Evolutionary conservation across 1,139 yeast species (phyloP).

Genomic region (Nematodospora anomalae): DNA sequence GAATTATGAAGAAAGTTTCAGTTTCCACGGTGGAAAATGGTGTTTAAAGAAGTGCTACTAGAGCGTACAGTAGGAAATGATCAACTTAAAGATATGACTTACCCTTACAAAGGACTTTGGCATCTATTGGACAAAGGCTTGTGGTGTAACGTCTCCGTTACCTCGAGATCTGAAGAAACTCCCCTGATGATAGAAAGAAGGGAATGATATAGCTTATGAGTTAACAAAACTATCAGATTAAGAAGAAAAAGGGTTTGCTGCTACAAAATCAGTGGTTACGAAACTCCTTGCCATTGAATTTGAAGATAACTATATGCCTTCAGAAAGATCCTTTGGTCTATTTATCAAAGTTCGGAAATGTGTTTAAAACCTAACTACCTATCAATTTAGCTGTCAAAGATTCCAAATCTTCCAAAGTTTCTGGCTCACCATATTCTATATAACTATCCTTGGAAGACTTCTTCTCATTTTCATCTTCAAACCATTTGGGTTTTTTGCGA

Average conservation of each 20-base stretch:
- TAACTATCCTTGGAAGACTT: slow-evolving; percentile 34
- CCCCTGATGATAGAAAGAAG: slow-evolving; percentile 17
- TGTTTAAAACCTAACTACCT: slow-evolving; percentile 11
- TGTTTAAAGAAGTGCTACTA: slow-evolving; percentile 25
- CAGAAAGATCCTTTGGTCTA: slow-evolving; percentile 5
- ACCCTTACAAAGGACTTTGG: slow-evolving; percentile 38
- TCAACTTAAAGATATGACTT: slow-evolving; percentile 21
- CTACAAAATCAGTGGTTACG: slow-evolving; percentile 23
- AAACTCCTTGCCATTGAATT: slow-evolving; percentile 20
- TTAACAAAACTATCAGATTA: slow-evolving; percentile 16
- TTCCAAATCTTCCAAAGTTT: slow-evolving; percentile 90
- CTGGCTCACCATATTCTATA: slow-evolving; percentile 82
- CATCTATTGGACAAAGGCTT: slow-evolving; percentile 34
- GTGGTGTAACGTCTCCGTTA: slow-evolving; percentile 31
- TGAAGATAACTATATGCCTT: slow-evolving; percentile 4
- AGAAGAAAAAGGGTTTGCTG: slow-evolving; percentile 16
- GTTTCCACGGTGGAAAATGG: slow-evolving; percentile 5
- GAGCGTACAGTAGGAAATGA: slow-evolving; percentile 2
- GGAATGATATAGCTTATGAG: slow-evolving; percentile 16
- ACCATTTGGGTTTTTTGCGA: slow-evolving; percentile 64
- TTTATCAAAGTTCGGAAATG: slow-evolving; percentile 9
- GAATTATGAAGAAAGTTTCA: slow-evolving; percentile 5
- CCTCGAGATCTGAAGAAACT: slow-evolving; percentile 27
- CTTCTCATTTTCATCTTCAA: slow-evolving; percentile 30
- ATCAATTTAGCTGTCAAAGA: slow-evolving; percentile 74